Evolutionary conservation across 257 asterid species (phyloP).

Genomic region (Fraxinus excelsior): DNA sequence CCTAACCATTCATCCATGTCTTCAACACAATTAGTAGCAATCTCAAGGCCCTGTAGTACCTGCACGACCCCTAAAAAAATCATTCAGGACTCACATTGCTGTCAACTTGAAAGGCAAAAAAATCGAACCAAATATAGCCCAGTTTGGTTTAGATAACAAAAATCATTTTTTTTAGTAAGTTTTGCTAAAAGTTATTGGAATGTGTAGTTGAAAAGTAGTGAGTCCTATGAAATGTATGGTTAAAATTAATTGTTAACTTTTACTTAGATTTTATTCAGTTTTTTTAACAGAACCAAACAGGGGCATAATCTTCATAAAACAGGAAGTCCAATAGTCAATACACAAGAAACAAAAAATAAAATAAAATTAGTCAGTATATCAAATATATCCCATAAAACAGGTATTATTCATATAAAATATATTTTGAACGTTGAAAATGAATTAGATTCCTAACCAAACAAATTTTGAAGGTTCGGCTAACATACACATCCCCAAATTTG

Average conservation of each 20-base stretch:
- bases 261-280: too few relatives aligned
- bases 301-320: neutral
- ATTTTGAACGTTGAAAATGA: slow-evolving; percentile 5
- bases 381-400: slow-evolving; percentile 11
- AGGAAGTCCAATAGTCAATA: neutral
- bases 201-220: too few relatives aligned
- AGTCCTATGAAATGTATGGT: too few relatives aligned
- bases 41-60: slow-evolving; percentile 87
- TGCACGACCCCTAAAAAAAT: slow-evolving; percentile 38
- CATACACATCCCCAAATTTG: neutral
- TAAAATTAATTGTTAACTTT: too few relatives aligned
- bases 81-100: slow-evolving; percentile 6
- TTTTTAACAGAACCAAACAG: too few relatives aligned
- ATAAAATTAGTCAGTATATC: neutral
- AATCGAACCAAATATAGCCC: neutral
- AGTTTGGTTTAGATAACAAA: too few relatives aligned
- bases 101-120: slow-evolving; percentile 22
- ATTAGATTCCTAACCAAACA: slow-evolving; percentile 13
- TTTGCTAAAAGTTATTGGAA: too few relatives aligned
- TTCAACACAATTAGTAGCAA: slow-evolving; percentile 82
- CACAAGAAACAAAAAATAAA: neutral
- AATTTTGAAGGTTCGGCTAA: slow-evolving; percentile 8
- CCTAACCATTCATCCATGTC: slow-evolving; percentile 99
- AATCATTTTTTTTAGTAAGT: too few relatives aligned
- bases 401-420: slow-evolving; percentile 12